These are phyloP conservation scores for Stylosanthes scabra DNA, from an alignment of 331 rosid genomes.

Conservation along the genomic window DNA sequence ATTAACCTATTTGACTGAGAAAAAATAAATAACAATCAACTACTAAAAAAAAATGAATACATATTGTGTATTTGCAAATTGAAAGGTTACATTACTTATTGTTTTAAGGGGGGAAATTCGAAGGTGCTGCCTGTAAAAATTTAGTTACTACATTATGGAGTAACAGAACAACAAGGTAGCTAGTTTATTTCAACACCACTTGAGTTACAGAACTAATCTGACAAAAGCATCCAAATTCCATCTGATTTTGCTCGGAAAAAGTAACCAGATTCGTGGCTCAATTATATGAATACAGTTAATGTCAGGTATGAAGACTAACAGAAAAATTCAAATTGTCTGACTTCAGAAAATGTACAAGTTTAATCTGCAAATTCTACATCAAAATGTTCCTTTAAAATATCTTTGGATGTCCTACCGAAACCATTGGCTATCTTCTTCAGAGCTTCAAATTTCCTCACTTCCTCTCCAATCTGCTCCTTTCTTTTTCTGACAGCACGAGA, in stretches of 20 bases:
- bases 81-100: no score
- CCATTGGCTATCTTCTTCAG: slow-evolving; percentile 70
- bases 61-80: no score
- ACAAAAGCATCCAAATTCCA: neutral
- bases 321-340: slow-evolving; percentile 1
- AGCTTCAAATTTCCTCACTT: slow-evolving; percentile 51
- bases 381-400: slow-evolving; percentile 59
- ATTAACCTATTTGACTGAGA: no score
- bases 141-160: neutral
- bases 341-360: neutral
- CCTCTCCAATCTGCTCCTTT: slow-evolving; percentile 67
- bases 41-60: no score
- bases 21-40: no score
- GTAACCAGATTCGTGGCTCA: slow-evolving; percentile 9
- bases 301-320: neutral
- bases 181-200: neutral
- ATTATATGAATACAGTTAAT: neutral
- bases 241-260: neutral
- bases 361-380: slow-evolving; percentile 50
- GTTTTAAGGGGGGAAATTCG: no score
- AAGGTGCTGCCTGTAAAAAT: no score
- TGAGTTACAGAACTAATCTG: neutral
- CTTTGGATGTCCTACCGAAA: slow-evolving; percentile 59
- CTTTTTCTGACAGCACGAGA: slow-evolving; percentile 51
- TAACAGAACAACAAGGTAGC: neutral